Evolutionary conservation across 306 rosid species (phyloP).

Genomic region (Fragaria nilgerrensis): DNA sequence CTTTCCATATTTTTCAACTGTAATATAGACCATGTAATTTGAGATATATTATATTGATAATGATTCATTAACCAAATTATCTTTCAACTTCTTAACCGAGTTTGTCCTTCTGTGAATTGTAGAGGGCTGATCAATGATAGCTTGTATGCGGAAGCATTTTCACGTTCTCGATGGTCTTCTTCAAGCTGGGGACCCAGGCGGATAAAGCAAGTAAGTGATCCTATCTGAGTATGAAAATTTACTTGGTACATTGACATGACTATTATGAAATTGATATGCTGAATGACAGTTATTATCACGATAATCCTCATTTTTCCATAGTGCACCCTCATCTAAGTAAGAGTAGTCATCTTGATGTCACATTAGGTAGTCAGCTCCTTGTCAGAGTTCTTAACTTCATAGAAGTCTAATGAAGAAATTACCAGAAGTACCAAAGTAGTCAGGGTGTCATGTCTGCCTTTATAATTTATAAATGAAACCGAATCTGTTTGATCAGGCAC

Average conservation of each 20-base stretch:
- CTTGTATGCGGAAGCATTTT: conserved; percentile 57
- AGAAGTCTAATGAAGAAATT: neutral
- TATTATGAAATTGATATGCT: neutral
- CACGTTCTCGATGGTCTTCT: conserved; percentile 86
- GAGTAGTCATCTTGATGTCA: neutral
- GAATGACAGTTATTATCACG: neutral
- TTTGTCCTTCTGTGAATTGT: conserved; percentile 24
- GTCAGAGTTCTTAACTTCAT: neutral
- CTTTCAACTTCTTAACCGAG: neutral
- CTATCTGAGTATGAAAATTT: neutral
- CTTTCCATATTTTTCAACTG: neutral
- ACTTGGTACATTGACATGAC: neutral
- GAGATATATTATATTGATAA: neutral
- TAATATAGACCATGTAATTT: neutral
- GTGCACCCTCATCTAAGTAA: neutral
- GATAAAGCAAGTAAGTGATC: conserved; percentile 62
- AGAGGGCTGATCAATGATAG: conserved; percentile 79
- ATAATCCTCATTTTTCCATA: neutral
- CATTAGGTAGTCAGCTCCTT: neutral
- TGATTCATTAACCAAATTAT: neutral
- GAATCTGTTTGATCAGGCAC: conserved; percentile 61
- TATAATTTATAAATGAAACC: conserved; percentile 6
- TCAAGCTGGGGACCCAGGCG: conserved; percentile 93
- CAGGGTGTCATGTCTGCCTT: conserved; percentile 1
- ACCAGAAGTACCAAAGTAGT: conserved; percentile 8